Conservation (phyloP, 805 yeast genomes). For the Monosporozyma solicola region DNA sequence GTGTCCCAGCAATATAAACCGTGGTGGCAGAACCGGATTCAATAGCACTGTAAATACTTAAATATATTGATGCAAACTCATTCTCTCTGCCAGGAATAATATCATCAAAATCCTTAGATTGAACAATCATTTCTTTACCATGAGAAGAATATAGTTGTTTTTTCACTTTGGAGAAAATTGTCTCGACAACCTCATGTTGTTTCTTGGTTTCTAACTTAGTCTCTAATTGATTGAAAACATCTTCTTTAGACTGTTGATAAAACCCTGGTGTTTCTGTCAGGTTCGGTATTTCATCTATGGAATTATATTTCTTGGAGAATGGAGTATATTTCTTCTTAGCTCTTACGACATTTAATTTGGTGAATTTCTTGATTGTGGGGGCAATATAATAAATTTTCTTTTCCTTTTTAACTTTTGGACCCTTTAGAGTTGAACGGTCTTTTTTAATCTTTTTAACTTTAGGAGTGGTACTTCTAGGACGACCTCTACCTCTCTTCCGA, state of each 20-base stretch:
- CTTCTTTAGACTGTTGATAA: constrained; percentile 15
- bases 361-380: constrained; percentile 22
- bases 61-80: constrained; percentile 64
- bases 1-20: constrained; percentile 89
- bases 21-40: constrained; percentile 69
- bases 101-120: constrained; percentile 32
- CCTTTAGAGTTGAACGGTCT: not conserved
- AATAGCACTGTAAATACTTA: constrained; percentile 63
- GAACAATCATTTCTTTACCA: constrained; percentile 35
- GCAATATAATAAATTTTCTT: not conserved
- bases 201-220: constrained; percentile 32
- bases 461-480: constrained; percentile 2
- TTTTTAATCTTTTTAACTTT: not conserved
- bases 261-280: constrained; percentile 23
- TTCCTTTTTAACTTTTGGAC: not conserved
- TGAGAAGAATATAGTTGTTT: constrained; percentile 35
- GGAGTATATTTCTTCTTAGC: constrained; percentile 27
- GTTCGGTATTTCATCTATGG: constrained; percentile 25
- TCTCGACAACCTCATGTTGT: constrained; percentile 29
- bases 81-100: constrained; percentile 79
- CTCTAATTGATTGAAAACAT: constrained; percentile 20
- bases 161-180: constrained; percentile 28
- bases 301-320: constrained; percentile 19
- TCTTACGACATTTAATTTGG: constrained; percentile 25
- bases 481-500: constrained; percentile 6